Base-by-base conservation (phyloP, 257 asterid genomes). In the Sherardia arvensis region DNA sequence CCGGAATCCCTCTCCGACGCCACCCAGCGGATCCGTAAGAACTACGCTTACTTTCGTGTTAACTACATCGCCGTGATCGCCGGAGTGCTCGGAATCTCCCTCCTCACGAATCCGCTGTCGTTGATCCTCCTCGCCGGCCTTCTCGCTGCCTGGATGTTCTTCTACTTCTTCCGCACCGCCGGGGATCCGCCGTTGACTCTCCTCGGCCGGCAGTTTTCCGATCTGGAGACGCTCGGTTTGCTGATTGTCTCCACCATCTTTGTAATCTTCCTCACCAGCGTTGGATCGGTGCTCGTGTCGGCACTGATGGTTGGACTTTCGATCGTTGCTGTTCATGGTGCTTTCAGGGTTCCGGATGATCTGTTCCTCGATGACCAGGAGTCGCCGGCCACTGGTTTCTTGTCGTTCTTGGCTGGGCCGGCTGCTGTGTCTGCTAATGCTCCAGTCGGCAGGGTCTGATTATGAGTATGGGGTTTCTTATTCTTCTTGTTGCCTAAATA, bases 321-420 rank as follows among this genome's bases (percentile, higher is more conserved):
- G 1, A 64, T 86, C 60, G 91, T 88, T 17, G 71, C 78, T 57
- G 58, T 81, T 29, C 96, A 91, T 81, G 98, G 90, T 22, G 94
- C 96, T 49, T 88, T 88, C 70, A 83, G 96, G 80, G 77, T 67
- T 48, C 96, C 98, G 1, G 98, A 91, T 54, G 98, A 91, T 78
- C 83, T 91, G 49, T 91, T 91, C 72, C 81, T 91, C 4, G 96
- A 88, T 38, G 96, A 91, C 53, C 95, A 86, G 75, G 96, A 86
- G 33, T 70, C 85, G 11, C 94, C 88, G 10, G 85, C 79, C 8
- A 70, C 89, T 3, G 91, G 95, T 1, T 86, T 91, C 73, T 84
- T 91, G 53, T 85, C 97, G 20, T 75, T 87, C 77, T 69, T 90
- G 69, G 43, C 83, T 54, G 79, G 76, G 12, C 29, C 76, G 18